Conservation (phyloP, 768 basidiomycete genomes). For the Psilocybe sp. region DNA sequence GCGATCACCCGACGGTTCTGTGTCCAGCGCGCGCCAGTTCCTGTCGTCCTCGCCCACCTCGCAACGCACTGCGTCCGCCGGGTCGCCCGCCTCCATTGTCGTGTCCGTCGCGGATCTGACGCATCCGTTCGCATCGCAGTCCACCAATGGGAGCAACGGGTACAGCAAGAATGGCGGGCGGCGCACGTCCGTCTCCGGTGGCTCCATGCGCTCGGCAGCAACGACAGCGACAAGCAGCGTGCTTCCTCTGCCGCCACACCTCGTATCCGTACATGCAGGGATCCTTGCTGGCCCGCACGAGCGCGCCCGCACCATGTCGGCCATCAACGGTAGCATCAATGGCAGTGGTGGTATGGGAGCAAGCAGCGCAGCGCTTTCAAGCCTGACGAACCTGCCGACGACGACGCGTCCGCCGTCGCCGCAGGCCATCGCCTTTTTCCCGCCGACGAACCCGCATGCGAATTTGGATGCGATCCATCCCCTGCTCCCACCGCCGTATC, state of each 20-base stretch:
- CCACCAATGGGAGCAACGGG: no score
- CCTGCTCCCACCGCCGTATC: constrained; percentile 68
- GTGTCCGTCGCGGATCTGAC: no score
- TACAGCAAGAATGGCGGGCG: no score
- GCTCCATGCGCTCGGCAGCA: no score
- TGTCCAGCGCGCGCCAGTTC: constrained; percentile 17
- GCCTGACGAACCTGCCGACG: constrained; percentile 51
- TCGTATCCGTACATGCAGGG: constrained; percentile 8
- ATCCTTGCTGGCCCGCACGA: constrained; percentile 17
- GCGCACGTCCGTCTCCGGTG: no score
- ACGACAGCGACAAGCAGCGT: no score
- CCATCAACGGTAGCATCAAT: constrained; percentile 23
- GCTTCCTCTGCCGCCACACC: no score
- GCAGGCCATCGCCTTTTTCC: constrained; percentile 60
- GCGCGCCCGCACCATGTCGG: constrained; percentile 48
- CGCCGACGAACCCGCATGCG: constrained; percentile 51
- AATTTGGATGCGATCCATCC: constrained; percentile 65
- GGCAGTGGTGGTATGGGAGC: no score
- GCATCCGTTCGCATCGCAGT: no score
- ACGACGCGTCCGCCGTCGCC: constrained; percentile 43
- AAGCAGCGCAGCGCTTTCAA: constrained; percentile 45
- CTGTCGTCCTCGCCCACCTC: constrained; percentile 34
- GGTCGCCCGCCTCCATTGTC: constrained; percentile 18
- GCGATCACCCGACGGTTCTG: constrained; percentile 21
- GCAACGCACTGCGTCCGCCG: constrained; percentile 19